Evolutionary conservation across 768 basidiomycete species (phyloP).

Genomic region (Leccinum sublutescens): DNA sequence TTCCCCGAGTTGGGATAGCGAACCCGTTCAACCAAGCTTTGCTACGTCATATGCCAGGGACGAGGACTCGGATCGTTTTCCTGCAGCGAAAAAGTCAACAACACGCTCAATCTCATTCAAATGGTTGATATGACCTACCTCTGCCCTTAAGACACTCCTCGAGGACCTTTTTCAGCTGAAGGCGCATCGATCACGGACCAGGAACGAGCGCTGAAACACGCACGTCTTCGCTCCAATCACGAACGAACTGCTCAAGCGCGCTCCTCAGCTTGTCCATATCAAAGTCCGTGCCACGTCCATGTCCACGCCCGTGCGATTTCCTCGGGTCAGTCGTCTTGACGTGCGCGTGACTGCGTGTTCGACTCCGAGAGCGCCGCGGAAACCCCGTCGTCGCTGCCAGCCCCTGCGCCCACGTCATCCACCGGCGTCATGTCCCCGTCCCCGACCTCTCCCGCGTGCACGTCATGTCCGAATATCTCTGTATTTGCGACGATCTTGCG

Average conservation of each 20-base stretch:
- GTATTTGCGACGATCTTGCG: constrained; percentile 69
- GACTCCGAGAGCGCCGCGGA: constrained; percentile 7
- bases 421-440: constrained; percentile 21
- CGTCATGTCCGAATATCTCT: constrained; percentile 71
- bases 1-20: background rate
- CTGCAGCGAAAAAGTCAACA: constrained; percentile 31
- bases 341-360: constrained; percentile 30
- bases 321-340: constrained; percentile 11
- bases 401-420: background rate
- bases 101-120: background rate
- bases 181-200: background rate
- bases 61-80: constrained; percentile 65
- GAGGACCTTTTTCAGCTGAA: constrained; percentile 75
- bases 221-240: constrained; percentile 91
- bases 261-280: constrained; percentile 92
- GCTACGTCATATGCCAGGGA: constrained; percentile 89
- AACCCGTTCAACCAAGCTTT: constrained; percentile 54
- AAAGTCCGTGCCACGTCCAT: constrained; percentile 46
- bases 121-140: constrained; percentile 42
- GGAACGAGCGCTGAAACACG: background rate
- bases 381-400: background rate
- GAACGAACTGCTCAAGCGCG: constrained; percentile 88
- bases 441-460: constrained; percentile 15
- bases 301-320: background rate
- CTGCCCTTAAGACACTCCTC: constrained; percentile 52